Percentiles rank a stretch among this genome's conserved stretches.
Conservation (phyloP, 2,329 filamentous ascomycete species). For the Neofusicoccum umdonicola region DNA sequence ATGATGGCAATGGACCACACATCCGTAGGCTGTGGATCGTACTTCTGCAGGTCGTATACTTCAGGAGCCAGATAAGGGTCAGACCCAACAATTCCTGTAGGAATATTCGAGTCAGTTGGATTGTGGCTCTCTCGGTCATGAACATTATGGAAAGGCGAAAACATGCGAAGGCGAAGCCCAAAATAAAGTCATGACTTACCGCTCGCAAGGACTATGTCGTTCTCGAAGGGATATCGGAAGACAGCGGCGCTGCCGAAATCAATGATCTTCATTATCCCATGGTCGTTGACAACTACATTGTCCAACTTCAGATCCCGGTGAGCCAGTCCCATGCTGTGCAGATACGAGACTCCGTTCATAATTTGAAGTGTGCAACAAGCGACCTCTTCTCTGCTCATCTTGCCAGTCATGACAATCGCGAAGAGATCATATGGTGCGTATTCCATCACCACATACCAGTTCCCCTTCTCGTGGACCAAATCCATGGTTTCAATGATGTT, state of each 20-base stretch:
- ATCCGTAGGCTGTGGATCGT: conserved; percentile 90
- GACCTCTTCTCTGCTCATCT: conserved; percentile 90
- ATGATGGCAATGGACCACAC: conserved; percentile 99
- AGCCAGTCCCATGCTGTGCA: conserved; percentile 91
- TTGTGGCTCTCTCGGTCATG: neutral
- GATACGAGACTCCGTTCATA: conserved; percentile 86
- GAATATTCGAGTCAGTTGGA: neutral
- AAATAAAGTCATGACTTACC: conserved; percentile 55
- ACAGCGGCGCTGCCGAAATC: conserved; percentile 98
- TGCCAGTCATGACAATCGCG: conserved; percentile 97
- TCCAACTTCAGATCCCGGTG: conserved; percentile 95
- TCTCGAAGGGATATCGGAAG: conserved; percentile 96
- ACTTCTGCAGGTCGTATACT: conserved; percentile 90
- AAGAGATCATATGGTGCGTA: conserved; percentile 96
- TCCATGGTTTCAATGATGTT: conserved; percentile 98
- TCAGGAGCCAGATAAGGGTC: conserved; percentile 97
- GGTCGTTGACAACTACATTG: conserved; percentile 94
- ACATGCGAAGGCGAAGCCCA: neutral
- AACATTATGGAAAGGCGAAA: neutral
- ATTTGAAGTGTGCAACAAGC: conserved; percentile 92
- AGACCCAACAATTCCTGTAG: conserved; percentile 71
- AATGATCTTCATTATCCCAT: conserved; percentile 98
- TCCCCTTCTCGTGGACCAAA: conserved; percentile 88
- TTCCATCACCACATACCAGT: conserved; percentile 99
- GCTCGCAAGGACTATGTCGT: conserved; percentile 74